phyloP scores from a whole-genome alignment of 2,329 filamentous ascomycete genomes.

The Arthrobotrys pseudoclavata region DNA sequence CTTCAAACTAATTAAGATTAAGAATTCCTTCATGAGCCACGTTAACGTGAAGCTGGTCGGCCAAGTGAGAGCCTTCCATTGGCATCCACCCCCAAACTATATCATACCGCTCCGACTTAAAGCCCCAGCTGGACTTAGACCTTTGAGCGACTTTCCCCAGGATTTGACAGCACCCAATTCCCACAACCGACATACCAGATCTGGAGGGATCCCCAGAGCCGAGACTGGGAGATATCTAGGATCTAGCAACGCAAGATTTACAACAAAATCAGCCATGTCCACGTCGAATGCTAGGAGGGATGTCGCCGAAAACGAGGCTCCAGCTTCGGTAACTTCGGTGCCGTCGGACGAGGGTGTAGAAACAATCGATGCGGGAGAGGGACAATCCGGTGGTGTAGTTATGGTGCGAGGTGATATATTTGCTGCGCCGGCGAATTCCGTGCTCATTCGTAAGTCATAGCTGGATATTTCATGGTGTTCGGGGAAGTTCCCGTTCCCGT shows the following conservation, averaged over 20 bases:
- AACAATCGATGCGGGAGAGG: not conserved
- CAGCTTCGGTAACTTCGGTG: not conserved
- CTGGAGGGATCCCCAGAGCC: no score
- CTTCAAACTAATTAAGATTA: no score
- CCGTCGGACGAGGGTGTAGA: not conserved
- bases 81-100: not conserved
- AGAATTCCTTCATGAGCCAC: slow-evolving; percentile 34
- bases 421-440: slow-evolving; percentile 38
- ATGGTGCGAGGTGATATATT: slow-evolving; percentile 52
- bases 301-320: not conserved
- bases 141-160: not conserved
- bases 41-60: not conserved
- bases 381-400: not conserved
- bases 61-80: slow-evolving; percentile 17
- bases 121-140: not conserved
- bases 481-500: no score
- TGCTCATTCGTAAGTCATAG: slow-evolving; percentile 43
- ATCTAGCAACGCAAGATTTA: slow-evolving; percentile 28
- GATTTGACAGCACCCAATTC: not conserved
- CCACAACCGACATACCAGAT: not conserved
- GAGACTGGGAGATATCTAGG: not conserved
- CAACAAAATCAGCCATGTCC: slow-evolving; percentile 11
- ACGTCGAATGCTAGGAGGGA: not conserved
- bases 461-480: no score
- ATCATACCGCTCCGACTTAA: not conserved